Conservation (phyloP, 805 yeast species). For the Naumovozyma castellii region DNA sequence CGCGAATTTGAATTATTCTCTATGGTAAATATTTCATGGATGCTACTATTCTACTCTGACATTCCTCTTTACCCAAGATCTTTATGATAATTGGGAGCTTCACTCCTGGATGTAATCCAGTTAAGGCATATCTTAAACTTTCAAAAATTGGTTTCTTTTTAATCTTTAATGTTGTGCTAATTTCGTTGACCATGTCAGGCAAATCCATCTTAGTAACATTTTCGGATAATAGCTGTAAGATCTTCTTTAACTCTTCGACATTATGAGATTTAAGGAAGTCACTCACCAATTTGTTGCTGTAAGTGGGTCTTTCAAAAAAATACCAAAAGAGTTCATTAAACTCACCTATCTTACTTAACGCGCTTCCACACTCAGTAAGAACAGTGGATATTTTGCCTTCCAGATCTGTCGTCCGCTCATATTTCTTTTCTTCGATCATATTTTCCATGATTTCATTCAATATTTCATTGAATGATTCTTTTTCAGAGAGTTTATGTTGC, state of each 20-base stretch:
- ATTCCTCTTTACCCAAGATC: conserved; percentile 41
- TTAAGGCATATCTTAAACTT: conserved; percentile 54
- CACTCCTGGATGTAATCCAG: conserved; percentile 64
- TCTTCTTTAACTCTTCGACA: conserved; percentile 2
- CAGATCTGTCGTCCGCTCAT: conserved; percentile 8
- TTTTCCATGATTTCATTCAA: conserved; percentile 27
- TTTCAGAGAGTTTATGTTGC: conserved; percentile 33
- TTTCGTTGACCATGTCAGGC: conserved; percentile 3
- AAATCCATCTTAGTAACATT: conserved; percentile 2
- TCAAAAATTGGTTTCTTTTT: conserved; percentile 40
- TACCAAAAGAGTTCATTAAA: conserved; percentile 40
- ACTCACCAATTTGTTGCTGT: conserved; percentile 12
- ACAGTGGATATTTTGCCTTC: conserved; percentile 32
- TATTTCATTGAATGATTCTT: conserved; percentile 29
- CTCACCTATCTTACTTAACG: conserved; percentile 47
- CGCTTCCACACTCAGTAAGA: conserved; percentile 38
- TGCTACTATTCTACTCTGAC: conserved; percentile 18
- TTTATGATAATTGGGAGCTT: conserved; percentile 49
- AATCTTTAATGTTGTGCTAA: conserved; percentile 2
- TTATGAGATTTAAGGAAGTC: conserved; percentile 24
- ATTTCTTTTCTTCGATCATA: conserved; percentile 9
- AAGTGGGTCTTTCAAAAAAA: conserved; percentile 35
- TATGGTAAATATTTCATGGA: conserved; percentile 12
- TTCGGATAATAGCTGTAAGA: conserved; percentile 13
- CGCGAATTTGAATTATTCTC: too few species aligned